Base-by-base conservation (phyloP, 139 green algal genomes). In the Tetradesmus obliquus region DNA sequence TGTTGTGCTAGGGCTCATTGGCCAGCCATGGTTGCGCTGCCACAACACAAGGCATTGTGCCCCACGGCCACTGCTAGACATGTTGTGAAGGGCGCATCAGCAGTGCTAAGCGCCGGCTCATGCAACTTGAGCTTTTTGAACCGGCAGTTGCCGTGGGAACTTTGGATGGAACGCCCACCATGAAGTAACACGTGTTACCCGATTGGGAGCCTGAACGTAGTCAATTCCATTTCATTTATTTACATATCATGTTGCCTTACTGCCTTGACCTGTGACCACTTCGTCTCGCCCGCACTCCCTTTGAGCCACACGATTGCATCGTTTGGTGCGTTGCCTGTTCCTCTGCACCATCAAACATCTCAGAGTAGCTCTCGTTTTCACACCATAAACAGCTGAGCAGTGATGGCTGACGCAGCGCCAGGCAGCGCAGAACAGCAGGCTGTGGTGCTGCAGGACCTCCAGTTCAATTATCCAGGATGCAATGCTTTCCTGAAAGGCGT, bases 401-500 rank as follows among this genome's bases (percentile, higher is more conserved):
- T 22, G 24, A 51, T 82, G 74, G 74, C n/a, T 54, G n/a, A 82
- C 74, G 74, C 74, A 82, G 74, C n/a, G 1, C n/a, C 74, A 82
- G 17, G 1, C 74, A 82, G 74, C 74, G 53, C 74, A 22, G 74
- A 82, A 53, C n/a, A 82, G 74, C n/a, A 88, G 83, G 90, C 90
- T 20, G 90, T 82, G 6, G 71, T 87, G 54, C 55, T 92, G 10
- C n/a, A 90, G 20, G 45, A 90, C 32, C 51, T 94, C 20, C 86
- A 82, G 57, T 94, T 94, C 71, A 55, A 82, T 0, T 96, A 95
- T 54, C 94, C 95, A 20, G 93, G 92, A 5, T 94, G 92, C 81
- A 91, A 66, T 0, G 84, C 91, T 0, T 94, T 95, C 54, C 89
- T 99, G 51, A 90, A 93, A 10, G 92, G 94, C 45, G 94, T 96